Evolutionary conservation across 2,329 filamentous ascomycete species (phyloP).

Genomic region (Aspergillus fumigatus): DNA sequence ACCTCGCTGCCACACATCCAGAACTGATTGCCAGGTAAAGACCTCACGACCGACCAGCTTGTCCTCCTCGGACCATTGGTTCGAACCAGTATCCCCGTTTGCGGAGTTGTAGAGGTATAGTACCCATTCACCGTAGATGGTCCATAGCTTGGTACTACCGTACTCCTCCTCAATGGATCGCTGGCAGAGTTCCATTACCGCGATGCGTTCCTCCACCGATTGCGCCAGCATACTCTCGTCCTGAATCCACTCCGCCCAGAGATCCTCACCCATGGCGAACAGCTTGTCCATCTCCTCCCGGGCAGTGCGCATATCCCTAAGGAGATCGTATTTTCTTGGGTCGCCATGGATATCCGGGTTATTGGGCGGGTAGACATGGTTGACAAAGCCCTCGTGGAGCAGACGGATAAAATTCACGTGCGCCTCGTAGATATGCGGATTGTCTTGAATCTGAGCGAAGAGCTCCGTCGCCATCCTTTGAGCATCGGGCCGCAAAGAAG

Average conservation of each 20-base stretch:
- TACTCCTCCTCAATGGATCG: conserved; percentile 59
- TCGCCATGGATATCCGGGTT: conserved; percentile 43
- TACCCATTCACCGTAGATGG: conserved; percentile 59
- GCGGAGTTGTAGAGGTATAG: conserved; percentile 52
- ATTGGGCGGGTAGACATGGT: conserved; percentile 44
- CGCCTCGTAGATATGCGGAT: conserved; percentile 44
- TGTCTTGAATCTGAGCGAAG: conserved; percentile 41
- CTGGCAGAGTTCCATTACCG: conserved; percentile 56
- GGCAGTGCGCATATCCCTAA: conserved; percentile 43
- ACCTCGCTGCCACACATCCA: conserved; percentile 54
- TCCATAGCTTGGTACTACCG: conserved; percentile 58
- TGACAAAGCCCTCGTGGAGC: conserved; percentile 44
- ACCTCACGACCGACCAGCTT: conserved; percentile 54
- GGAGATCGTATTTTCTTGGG: conserved; percentile 43
- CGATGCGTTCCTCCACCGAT: conserved; percentile 53
- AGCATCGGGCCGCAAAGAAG: conserved; percentile 38
- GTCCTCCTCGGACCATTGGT: conserved; percentile 53
- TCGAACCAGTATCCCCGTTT: conserved; percentile 37
- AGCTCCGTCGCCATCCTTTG: conserved; percentile 40
- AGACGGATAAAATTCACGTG: conserved; percentile 45
- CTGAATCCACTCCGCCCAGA: conserved; percentile 61
- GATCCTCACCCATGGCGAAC: conserved; percentile 59
- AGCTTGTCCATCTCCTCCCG: conserved; percentile 58
- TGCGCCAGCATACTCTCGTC: conserved; percentile 57
- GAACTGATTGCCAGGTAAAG: conserved; percentile 53